phyloP scores from a whole-genome alignment of 306 rosid genomes.

The Sechiopsis laciniata region DNA sequence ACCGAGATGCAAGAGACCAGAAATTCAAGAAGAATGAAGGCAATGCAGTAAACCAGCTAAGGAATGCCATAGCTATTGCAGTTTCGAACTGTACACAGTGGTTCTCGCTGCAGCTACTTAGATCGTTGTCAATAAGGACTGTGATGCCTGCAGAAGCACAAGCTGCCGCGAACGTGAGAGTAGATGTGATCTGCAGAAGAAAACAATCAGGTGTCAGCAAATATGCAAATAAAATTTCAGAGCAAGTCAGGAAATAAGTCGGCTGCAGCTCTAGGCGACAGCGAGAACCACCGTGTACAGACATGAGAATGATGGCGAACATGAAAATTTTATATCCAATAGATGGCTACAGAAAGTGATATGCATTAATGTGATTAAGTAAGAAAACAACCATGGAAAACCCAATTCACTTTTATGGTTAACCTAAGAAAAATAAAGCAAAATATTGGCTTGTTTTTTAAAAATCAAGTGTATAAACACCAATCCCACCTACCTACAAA shows the following conservation, averaged over 20 bases:
- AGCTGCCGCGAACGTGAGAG: conserved; percentile 87
- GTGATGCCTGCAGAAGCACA: conserved; percentile 97
- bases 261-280: not conserved
- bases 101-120: conserved; percentile 48
- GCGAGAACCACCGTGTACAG: too few relatives aligned
- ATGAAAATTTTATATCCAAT: not conserved
- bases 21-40: conserved; percentile 81
- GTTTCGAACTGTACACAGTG: conserved; percentile 80
- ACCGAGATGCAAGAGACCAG: conserved; percentile 56
- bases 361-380: not conserved
- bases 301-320: not conserved
- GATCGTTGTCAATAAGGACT: conserved; percentile 80
- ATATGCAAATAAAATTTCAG: not conserved
- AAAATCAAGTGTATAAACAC: too few relatives aligned
- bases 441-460: too few relatives aligned
- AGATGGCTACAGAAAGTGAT: not conserved
- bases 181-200: conserved; percentile 67
- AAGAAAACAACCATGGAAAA: not conserved
- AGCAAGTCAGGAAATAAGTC: not conserved
- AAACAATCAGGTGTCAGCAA: not conserved
- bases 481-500: too few relatives aligned
- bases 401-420: not conserved
- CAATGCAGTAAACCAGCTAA: conserved; percentile 70
- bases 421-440: not conserved
- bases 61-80: conserved; percentile 63